Evolutionary conservation across 2,329 filamentous ascomycete species (phyloP), one percentile per base, ranked within the genome.

Genomic region (Claviceps pazoutovae): DNA sequence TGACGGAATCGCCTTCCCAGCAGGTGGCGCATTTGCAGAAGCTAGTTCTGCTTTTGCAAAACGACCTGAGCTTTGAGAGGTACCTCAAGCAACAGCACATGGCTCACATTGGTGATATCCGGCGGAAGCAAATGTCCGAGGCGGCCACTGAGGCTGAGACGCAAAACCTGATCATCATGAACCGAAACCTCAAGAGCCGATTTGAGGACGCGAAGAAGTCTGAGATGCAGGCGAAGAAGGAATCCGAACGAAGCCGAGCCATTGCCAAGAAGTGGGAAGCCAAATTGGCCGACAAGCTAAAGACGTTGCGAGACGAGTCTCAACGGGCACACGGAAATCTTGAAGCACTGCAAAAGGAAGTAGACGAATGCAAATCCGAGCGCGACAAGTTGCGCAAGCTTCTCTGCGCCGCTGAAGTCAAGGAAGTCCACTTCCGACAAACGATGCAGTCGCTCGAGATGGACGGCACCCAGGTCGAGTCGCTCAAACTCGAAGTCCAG

Each of bases 81-180:
- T 91, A 88, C 65, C 75, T 91, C 60, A 91, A 90, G 62, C 80
- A 88, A 56, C 87, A 93, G 60, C 87, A 91, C 63, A 79, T 90
- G 57, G 79, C 83, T 2, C 86, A 91, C 54, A 90, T 93, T 61
- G 86, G 86, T 1, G 84, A 88, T 60, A 68, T 93, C 43, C 83
- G 86, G 58, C 76, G 85, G 14, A 82, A 82, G 55, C 83, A 88
- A 53, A 80, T 91, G 56, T 79, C 79, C 56, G 84, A 90, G 63
- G 85, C 85, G 7, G 84, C 86, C 1, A 84, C 80, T 1, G 87
- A 91, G 62, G 86, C 87, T 0, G 86, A 93, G 62, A 88, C 84
- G 2, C 86, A 91, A 57, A 88, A 89, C 50, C 69, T 93, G 3
- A 79, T 91, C 56, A 84, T 88, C 59, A 82, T 78, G 17, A 91